These are phyloP conservation scores for Carex parvula DNA, from an alignment of 176 grass and related monocot species.

Conservation along the genomic window DNA sequence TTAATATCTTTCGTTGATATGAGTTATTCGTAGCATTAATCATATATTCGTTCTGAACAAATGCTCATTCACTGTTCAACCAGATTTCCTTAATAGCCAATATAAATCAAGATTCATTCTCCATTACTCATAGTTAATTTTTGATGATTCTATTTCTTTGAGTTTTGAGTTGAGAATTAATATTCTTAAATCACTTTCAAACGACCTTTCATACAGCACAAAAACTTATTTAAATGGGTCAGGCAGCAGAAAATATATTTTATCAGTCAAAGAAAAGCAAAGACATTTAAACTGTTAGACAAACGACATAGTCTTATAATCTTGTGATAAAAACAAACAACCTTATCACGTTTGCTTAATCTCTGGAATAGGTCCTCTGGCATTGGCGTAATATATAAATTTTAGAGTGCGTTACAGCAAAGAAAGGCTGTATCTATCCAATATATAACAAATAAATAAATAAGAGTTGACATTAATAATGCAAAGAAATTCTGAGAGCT, in stretches of 20 bases:
- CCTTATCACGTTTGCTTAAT: background rate
- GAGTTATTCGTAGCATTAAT: no score
- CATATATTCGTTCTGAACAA: no score
- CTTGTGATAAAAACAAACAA: background rate
- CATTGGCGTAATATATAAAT: background rate
- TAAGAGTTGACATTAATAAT: background rate
- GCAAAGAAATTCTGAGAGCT: background rate
- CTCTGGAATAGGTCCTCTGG: background rate
- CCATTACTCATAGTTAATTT: no score
- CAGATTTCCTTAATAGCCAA: no score
- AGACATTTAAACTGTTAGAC: background rate
- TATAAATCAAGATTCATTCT: no score
- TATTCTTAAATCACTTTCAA: no score
- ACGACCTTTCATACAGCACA: no score
- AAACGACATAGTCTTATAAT: background rate
- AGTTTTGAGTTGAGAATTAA: no score
- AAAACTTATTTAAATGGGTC: background rate
- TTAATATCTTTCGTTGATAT: no score
- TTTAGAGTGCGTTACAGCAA: background rate
- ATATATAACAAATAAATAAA: background rate
- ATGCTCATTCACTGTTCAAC: no score
- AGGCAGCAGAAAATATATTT: background rate
- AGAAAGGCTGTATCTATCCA: background rate
- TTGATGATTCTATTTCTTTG: no score
- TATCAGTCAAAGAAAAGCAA: background rate